Base-by-base conservation (phyloP, 2,329 filamentous ascomycete species). In the Cladosporium velox region DNA sequence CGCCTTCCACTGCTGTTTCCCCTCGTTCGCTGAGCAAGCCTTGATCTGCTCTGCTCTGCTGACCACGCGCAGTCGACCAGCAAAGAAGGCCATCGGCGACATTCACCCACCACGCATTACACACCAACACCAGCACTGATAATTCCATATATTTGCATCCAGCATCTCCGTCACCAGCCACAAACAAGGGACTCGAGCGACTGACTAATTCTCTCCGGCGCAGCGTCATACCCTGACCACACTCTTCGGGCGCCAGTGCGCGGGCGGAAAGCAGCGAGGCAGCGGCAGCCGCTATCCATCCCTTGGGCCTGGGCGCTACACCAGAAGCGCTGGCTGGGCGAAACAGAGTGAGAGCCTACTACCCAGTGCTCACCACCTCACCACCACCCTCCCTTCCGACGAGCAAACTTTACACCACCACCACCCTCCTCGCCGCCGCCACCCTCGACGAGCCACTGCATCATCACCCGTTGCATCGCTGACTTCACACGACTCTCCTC, bases 361-460 rank as follows among this genome's bases (percentile, higher is more conserved):
- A 54, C 30, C 34, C 34, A 35, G 2, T 35, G 5, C 52, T n/a
- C 52, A 30, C 52, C 51, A 30, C 28, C 51, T 34, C 28, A 4
- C 6, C 51, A 54, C 51, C 52, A 55, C 52, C 52, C 52, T 55
- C 52, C 52, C 52, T 34, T 6, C 28, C 52, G 28, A 55, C 55
- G 12, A 58, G 55, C 55, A 58, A 58, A 58, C 55, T 41, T 58
- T 21, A n/a, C 32, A 58, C 34, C 54, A 58, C 55, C 55, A 32
- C 52, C 32, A 21, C 4, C n/a, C n/a, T 34, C 32, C 4, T 11
- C 55, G 32, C 55, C 52, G 24, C 21, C 21, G 51, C 51, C 52
- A 21, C 52, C 26, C 52, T 18, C 52, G 26, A 34, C 52, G 21
- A 26, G 28, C 32, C 30, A 41, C 55, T 58, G 34, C 55, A 34